Conservation (phyloP, 2,329 filamentous ascomycete species). For the Cryoendolithus antarcticus region DNA sequence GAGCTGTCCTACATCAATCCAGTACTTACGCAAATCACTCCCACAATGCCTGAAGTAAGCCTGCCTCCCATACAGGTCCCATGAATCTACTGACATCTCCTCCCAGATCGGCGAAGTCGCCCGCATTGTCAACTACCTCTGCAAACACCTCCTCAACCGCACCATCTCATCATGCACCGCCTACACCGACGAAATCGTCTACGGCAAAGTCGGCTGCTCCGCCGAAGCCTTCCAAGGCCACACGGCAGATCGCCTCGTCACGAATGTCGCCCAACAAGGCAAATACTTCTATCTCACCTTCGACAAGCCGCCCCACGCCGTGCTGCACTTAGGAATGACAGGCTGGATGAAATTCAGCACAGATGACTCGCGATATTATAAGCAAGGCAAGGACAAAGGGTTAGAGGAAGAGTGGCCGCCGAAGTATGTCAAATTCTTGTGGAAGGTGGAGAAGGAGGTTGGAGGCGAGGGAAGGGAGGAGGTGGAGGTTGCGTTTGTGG, state of each 20-base stretch:
- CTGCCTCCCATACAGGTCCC: not conserved
- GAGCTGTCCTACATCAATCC: too few relatives aligned
- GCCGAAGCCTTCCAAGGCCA: slow-evolving; percentile 61
- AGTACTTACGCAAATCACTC: too few relatives aligned
- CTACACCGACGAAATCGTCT: slow-evolving; percentile 71
- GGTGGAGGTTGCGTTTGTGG: slow-evolving; percentile 66
- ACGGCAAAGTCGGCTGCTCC: slow-evolving; percentile 78
- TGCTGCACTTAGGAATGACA: slow-evolving; percentile 41
- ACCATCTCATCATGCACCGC: slow-evolving; percentile 58
- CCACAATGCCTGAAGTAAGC: slow-evolving; percentile 7
- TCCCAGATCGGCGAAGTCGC: slow-evolving; percentile 50
- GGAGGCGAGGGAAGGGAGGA: slow-evolving; percentile 26
- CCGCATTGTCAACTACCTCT: slow-evolving; percentile 74
- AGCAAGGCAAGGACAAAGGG: slow-evolving; percentile 43
- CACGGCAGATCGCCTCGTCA: slow-evolving; percentile 60
- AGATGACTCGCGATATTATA: slow-evolving; percentile 69
- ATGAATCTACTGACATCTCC: not conserved
- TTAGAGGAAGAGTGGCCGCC: slow-evolving; percentile 75
- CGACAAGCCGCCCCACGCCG: slow-evolving; percentile 64
- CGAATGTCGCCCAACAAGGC: slow-evolving; percentile 68
- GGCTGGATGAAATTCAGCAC: slow-evolving; percentile 84
- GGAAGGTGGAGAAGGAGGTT: slow-evolving; percentile 41
- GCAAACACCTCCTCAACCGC: slow-evolving; percentile 72
- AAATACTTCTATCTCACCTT: slow-evolving; percentile 95
- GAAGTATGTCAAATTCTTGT: slow-evolving; percentile 73